Conservation (phyloP, 2,329 filamentous ascomycete species). For the Scedosporium boydii region DNA sequence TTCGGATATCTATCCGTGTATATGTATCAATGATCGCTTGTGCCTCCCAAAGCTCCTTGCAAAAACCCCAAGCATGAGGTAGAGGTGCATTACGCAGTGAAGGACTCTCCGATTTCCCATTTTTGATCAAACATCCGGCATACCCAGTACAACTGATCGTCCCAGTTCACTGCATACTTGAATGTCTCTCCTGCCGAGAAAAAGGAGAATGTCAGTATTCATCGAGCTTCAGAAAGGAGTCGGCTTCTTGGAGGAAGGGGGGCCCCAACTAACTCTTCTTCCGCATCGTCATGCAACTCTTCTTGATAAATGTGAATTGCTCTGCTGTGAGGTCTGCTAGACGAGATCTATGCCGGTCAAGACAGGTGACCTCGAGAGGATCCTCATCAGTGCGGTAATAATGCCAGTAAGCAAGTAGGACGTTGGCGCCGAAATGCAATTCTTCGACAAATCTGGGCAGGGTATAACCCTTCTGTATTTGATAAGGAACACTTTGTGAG, state of each 20-base stretch:
- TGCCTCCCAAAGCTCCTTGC: neutral
- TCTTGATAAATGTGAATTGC: slow-evolving; percentile 23
- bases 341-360: slow-evolving; percentile 15
- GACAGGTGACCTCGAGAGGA: slow-evolving; percentile 17
- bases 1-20: no score
- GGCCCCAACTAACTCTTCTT: slow-evolving; percentile 13
- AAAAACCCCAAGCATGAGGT: no score
- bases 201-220: no score
- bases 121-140: slow-evolving; percentile 33
- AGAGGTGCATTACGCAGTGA: neutral
- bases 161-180: slow-evolving; percentile 17
- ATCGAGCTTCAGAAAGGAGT: no score
- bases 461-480: slow-evolving; percentile 25
- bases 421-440: slow-evolving; percentile 35
- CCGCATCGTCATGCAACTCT: slow-evolving; percentile 17
- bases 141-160: slow-evolving; percentile 34
- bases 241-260: neutral
- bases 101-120: slow-evolving; percentile 22
- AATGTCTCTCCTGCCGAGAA: neutral
- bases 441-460: slow-evolving; percentile 30
- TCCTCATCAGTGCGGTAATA: slow-evolving; percentile 33
- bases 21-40: no score
- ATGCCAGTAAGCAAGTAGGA: slow-evolving; percentile 39
- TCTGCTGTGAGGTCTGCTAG: slow-evolving; percentile 19
- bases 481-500: neutral